Base-by-base conservation (phyloP, 176 grass and related monocot species). In the Canna indica region DNA sequence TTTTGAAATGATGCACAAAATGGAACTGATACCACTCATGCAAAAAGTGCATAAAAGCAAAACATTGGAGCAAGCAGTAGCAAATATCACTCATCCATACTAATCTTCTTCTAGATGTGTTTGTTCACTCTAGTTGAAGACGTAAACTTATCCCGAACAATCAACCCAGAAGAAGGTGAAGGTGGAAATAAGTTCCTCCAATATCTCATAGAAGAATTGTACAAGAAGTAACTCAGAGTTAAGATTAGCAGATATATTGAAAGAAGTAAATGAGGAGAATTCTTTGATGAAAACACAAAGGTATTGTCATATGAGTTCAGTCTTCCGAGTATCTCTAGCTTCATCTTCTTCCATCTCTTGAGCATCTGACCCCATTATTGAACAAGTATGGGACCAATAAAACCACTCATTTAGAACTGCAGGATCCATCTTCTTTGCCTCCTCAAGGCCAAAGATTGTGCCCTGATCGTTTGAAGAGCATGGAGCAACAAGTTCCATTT, bases 121-220 rank as follows among this genome's bases (percentile, higher is more conserved):
- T 39, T 33, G 33, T 27, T 74, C 5, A 4, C 35, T 41, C 22
- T 39, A 61, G 20, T 18, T 44, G 35, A 3, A 1, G 71, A 60
- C 33, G 32, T 44, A 24, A 44, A 38, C 53, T 73, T 59, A 28
- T 36, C 52, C 22, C 30, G 20, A 44, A 38, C 35, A 16, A 5
- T 32, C 52, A 44, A 20, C 36, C 13, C 53, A 60, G 22, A 25
- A 12, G 53, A 18, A 11, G 71, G n/a, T 28, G 71, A 5, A 18
- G 25, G 6, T 26, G 52, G 35, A 10, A 17, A 1, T 26, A 11
- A 44, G n/a, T 24, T 34, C 50, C 72, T 45, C 25, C 18, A 27
- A 22, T 68, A 71, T 56, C 68, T 83, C 74, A 44, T 41, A 65
- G 61, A 72, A 67, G 67, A 80, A 33, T 35, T 85, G 77, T 75